Percentiles rank a stretch among this genome's conserved stretches.
Evolutionary conservation across 495 filamentous ascomycete species (phyloP).

Genomic region (Penicillium longicatenatum): DNA sequence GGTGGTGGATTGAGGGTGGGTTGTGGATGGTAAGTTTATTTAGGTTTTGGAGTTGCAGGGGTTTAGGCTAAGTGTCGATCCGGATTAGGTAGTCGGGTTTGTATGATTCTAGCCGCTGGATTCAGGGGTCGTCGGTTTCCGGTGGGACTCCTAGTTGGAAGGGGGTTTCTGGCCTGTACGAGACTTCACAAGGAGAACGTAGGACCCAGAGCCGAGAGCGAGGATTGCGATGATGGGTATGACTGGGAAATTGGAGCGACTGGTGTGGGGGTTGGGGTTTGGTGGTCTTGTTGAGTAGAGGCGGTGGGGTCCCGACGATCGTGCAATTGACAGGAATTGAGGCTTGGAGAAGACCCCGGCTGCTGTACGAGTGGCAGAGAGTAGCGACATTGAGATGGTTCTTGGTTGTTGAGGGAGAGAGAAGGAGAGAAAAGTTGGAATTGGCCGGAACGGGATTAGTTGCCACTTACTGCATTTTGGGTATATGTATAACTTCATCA

Average conservation of each 20-base stretch:
- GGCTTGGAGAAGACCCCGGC: slow-evolving; percentile 22
- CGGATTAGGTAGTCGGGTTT: slow-evolving; percentile 3
- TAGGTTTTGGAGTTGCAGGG: slow-evolving; percentile 10
- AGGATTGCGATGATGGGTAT: slow-evolving; percentile 66
- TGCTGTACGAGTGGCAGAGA: slow-evolving; percentile 14
- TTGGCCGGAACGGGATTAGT: slow-evolving; percentile 26
- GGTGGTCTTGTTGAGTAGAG: slow-evolving; percentile 30
- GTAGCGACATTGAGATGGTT: slow-evolving; percentile 13
- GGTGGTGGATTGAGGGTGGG: slow-evolving; percentile 3
- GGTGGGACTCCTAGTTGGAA: slow-evolving; percentile 6
- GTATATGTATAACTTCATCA: background rate
- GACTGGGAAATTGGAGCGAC: slow-evolving; percentile 57
- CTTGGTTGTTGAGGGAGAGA: background rate
- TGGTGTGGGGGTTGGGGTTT: slow-evolving; percentile 31
- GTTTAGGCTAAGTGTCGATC: slow-evolving; percentile 5
- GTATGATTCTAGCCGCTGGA: background rate
- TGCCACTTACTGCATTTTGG: background rate
- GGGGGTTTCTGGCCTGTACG: slow-evolving; percentile 43
- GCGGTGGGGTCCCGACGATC: slow-evolving; percentile 23
- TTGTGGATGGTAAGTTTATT: slow-evolving; percentile 11
- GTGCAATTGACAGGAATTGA: slow-evolving; percentile 9
- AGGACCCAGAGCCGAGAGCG: slow-evolving; percentile 58
- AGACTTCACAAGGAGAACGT: slow-evolving; percentile 62
- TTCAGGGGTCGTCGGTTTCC: background rate
- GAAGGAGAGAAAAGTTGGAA: slow-evolving; percentile 15